These are phyloP conservation scores for Hypoxylon sp. DNA, from an alignment of 2,329 filamentous ascomycete species.

Conservation along the genomic window DNA sequence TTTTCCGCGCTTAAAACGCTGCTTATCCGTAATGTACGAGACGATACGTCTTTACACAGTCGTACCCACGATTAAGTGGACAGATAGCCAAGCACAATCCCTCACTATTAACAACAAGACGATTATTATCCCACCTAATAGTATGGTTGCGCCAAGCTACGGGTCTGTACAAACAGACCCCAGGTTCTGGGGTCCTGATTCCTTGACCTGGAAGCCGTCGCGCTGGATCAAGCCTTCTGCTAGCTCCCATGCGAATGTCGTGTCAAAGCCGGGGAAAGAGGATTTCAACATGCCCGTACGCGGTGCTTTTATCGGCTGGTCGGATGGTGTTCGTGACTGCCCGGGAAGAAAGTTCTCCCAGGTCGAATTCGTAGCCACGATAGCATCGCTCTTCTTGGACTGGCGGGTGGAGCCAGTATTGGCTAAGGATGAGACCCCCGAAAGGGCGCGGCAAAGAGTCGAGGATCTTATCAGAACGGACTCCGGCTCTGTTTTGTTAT, in stretches of 20 bases:
- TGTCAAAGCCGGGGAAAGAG: conserved; percentile 27
- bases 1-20: conserved; percentile 61
- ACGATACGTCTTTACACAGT: conserved; percentile 60
- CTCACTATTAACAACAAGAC: conserved; percentile 41
- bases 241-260: no score
- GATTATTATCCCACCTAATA: conserved; percentile 33
- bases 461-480: conserved; percentile 40
- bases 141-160: conserved; percentile 43
- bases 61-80: conserved; percentile 51
- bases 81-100: conserved; percentile 28
- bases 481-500: conserved; percentile 36
- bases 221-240: conserved; percentile 37
- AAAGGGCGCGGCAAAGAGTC: conserved; percentile 30
- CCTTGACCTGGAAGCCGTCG: conserved; percentile 44
- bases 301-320: conserved; percentile 52
- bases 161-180: conserved; percentile 44
- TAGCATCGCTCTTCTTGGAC: conserved; percentile 38
- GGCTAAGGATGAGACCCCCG: conserved; percentile 27
- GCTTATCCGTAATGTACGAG: conserved; percentile 59
- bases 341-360: conserved; percentile 56
- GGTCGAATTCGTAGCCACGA: conserved; percentile 52
- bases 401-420: conserved; percentile 39
- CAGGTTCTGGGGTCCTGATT: conserved; percentile 44
- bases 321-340: conserved; percentile 53
- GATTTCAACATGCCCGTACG: conserved; percentile 39